Evolutionary conservation across 2,329 filamentous ascomycete genomes (phyloP).

Genomic region (Fusarium luffae): DNA sequence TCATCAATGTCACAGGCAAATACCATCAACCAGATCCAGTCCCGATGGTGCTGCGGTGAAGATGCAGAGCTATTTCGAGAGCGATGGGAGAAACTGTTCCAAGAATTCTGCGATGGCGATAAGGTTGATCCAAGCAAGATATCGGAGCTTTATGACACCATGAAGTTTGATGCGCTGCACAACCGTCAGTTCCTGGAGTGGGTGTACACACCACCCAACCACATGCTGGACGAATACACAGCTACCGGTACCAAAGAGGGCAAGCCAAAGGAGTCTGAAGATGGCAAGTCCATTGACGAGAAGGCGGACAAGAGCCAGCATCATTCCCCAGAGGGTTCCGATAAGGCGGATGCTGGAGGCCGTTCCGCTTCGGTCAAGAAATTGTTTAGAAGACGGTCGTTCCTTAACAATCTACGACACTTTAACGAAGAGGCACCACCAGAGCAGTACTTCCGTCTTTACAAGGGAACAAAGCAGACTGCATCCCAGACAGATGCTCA

Average conservation of each 20-base stretch:
- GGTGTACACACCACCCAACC: slow-evolving; percentile 90
- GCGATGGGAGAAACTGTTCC: slow-evolving; percentile 97
- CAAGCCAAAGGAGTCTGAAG: slow-evolving; percentile 57
- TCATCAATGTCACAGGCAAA: slow-evolving; percentile 70
- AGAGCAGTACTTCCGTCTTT: slow-evolving; percentile 89
- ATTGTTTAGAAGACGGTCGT: slow-evolving; percentile 70
- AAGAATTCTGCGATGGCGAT: slow-evolving; percentile 94
- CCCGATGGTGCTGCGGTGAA: slow-evolving; percentile 95
- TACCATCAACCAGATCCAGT: slow-evolving; percentile 77
- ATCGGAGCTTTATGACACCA: slow-evolving; percentile 97
- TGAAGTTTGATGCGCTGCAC: slow-evolving; percentile 99
- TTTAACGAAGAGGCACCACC: slow-evolving; percentile 66
- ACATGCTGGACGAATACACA: slow-evolving; percentile 76
- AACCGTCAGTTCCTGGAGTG: slow-evolving; percentile 97
- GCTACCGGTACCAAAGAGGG: slow-evolving; percentile 56
- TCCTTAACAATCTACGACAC: slow-evolving; percentile 65
- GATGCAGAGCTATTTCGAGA: slow-evolving; percentile 95
- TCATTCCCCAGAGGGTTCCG: slow-evolving; percentile 49
- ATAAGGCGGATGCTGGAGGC: slow-evolving; percentile 55
- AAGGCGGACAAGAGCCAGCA: slow-evolving; percentile 48
- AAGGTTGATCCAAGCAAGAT: slow-evolving; percentile 99
- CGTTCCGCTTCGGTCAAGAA: slow-evolving; percentile 53
- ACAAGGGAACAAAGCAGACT: slow-evolving; percentile 77
- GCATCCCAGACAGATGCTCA: slow-evolving; percentile 81
- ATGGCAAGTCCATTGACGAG: slow-evolving; percentile 54